Evolutionary conservation across 352 stramenopile species (phyloP), one percentile per base, ranked within the genome.

Genomic region (Aphanomyces euteiches): DNA sequence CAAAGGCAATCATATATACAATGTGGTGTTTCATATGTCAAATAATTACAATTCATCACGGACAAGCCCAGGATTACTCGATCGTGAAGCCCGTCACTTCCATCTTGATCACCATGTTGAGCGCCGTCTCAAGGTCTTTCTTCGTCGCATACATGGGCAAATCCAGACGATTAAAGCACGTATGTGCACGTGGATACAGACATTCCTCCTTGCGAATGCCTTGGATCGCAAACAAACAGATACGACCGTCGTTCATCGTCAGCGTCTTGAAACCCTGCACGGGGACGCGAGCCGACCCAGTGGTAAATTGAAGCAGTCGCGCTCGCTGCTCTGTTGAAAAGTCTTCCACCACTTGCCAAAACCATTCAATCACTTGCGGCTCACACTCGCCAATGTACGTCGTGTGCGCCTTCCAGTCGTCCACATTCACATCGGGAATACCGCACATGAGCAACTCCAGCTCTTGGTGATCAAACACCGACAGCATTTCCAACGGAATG

Each of bases 401-500:
- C 64, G 97, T 99, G 77, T 99, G 96, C 66, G 90, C 89, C 74
- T 98, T 96, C 80, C 97, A 93, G 78, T 99, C 95, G 48, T 90
- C 74, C 58, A 98, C 87, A 76, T 99, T 95, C 67, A 99, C 98
- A 61, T 99, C 93, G 15, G 96, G 96, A 74, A 99, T 93, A 28
- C 97, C 97, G 58, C 93, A 98, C 67, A 99, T 99, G 43, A 99
- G 79, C 36, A 99, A 84, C 75, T 99, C 96, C 38, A 99, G 82
- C 76, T 99, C 96, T 72, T 96, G 90, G 57, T 98, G 90, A 64
- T 97, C 97, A 74, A 99, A 99, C 47, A 99, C 97, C 4, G 92
- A 95, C 17, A 92, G 69, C 21, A 98, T 77, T 74, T 98, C 94
- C 48, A 83, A 78, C 39, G 96, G 96, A 34, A 99, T 95, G 48